Evolutionary conservation across 352 stramenopile species (phyloP).

Genomic region (Thalassiosira mediterranea): DNA sequence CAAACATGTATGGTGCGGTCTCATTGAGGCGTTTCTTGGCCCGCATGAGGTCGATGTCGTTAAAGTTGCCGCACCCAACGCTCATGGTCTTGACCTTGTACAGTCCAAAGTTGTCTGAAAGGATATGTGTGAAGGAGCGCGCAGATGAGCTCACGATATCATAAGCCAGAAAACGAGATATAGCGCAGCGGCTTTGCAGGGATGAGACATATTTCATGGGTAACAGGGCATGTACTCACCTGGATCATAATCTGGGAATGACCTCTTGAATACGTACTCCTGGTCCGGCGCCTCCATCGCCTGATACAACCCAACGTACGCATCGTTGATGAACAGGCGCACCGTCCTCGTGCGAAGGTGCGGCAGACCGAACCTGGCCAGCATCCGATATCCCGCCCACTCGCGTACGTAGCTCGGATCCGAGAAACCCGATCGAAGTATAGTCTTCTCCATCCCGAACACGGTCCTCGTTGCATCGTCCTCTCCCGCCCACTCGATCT

Average conservation of each 20-base stretch:
- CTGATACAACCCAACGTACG: constrained; percentile 19
- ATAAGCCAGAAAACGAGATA: no score
- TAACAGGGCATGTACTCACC: no score
- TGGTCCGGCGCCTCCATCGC: constrained; percentile 25
- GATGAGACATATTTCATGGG: no score
- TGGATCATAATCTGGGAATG: constrained; percentile 13
- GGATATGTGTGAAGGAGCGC: no score
- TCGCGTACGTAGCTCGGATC: not conserved
- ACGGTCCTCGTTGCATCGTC: no score
- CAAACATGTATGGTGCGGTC: not conserved
- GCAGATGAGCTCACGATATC: no score
- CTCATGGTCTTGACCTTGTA: constrained; percentile 31
- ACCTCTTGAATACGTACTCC: constrained; percentile 26
- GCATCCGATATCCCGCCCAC: constrained; percentile 3
- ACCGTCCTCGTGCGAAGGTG: constrained; percentile 24
- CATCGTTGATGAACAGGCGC: constrained; percentile 17
- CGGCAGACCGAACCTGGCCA: constrained; percentile 27
- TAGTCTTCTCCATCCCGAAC: constrained; percentile 1
- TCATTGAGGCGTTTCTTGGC: not conserved
- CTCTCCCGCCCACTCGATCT: no score
- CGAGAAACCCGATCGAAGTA: not conserved
- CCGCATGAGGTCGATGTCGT: not conserved
- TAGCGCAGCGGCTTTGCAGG: no score
- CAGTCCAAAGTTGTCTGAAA: constrained; percentile 8
- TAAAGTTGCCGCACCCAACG: not conserved